Base-by-base conservation (phyloP, 2,329 filamentous ascomycete genomes). In the Pseudogymnoascus sp. region DNA sequence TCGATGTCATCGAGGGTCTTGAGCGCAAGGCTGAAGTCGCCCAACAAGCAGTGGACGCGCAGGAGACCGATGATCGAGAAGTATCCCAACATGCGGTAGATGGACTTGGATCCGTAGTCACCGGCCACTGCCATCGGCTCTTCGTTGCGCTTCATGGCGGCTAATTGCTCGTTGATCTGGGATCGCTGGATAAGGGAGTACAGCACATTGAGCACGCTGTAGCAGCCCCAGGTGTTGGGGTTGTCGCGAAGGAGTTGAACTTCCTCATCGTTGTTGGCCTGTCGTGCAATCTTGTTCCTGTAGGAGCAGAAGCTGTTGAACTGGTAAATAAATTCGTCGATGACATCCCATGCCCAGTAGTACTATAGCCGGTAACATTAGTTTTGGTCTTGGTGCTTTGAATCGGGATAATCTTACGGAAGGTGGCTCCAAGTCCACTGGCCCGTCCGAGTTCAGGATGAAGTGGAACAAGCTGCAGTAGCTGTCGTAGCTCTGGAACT, bases 281-380 rank as follows among this genome's bases (percentile, higher is more conserved):
- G 82, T 63, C 92, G 85, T 66, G 94, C 94, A 69, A 96, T 86
- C 68, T 92, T 88, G 76, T 95, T 92, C 73, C 94, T 87, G 84
- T 97, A 97, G 66, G 92, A 91, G 75, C 92, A 97, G 83, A 99
- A 99, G 63, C 92, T 95, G 83, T 99, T 97, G 83, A 99, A 99
- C 77, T 99, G 94, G 82, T 99, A 99, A 79, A 99, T 97, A 81
- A 99, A 99, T 78, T 99, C 94, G 77, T 99, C 94, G 78, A 99
- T 97, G 69, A 97, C 93, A 76, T 99, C 94, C 94, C 94, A 99
- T 41, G 94, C 94, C 94, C 94, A 99, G 81, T 93, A 97, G 80
- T 96, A 95, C 91, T 97, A 74, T 47, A 57, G 61, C 47, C 47
- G 15, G 57, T 21, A 39, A 37, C 11, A 31, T 59, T 59, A 59